These are phyloP conservation scores for Asterochloris sp. DNA, from an alignment of 139 green algal genomes.

Conservation along the genomic window DNA sequence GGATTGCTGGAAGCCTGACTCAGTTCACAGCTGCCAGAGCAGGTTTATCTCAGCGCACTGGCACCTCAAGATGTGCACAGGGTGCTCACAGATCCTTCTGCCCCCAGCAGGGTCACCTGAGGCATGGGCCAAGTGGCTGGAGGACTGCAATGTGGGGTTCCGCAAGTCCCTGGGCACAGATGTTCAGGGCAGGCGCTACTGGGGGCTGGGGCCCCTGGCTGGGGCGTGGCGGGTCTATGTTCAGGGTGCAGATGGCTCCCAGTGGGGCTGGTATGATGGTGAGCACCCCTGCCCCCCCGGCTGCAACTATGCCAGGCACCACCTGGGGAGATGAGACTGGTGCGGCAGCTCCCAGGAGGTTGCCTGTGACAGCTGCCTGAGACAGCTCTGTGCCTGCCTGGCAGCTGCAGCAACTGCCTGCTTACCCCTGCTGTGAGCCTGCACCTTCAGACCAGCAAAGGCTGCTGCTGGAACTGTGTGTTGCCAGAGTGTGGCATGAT, in stretches of 20 bases:
- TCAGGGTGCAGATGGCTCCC: constrained; percentile 44
- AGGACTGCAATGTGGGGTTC: constrained; percentile 53
- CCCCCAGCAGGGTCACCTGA: constrained; percentile 2
- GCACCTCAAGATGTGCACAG: background rate
- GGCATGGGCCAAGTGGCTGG: constrained; percentile 35
- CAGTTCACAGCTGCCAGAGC: too few relatives aligned
- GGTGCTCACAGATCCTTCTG: background rate
- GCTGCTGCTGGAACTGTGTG: too few relatives aligned
- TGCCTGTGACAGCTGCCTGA: too few relatives aligned
- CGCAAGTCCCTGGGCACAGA: constrained; percentile 65
- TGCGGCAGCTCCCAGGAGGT: too few relatives aligned
- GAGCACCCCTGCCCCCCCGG: background rate
- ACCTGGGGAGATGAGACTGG: too few relatives aligned
- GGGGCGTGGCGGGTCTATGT: constrained; percentile 69
- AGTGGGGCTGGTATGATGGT: constrained; percentile 54
- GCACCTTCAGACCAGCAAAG: too few relatives aligned
- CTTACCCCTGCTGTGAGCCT: too few relatives aligned
- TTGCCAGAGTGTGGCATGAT: too few relatives aligned
- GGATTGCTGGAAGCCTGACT: too few relatives aligned
- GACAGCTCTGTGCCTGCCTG: too few relatives aligned
- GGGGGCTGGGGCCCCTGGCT: constrained; percentile 64
- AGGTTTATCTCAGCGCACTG: too few relatives aligned
- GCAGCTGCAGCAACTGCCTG: too few relatives aligned
- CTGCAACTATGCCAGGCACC: background rate
- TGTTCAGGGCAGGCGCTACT: constrained; percentile 64